These are phyloP conservation scores for Rhexocercosporidium sp. DNA, from an alignment of 2,329 filamentous ascomycete species.

Conservation along the genomic window DNA sequence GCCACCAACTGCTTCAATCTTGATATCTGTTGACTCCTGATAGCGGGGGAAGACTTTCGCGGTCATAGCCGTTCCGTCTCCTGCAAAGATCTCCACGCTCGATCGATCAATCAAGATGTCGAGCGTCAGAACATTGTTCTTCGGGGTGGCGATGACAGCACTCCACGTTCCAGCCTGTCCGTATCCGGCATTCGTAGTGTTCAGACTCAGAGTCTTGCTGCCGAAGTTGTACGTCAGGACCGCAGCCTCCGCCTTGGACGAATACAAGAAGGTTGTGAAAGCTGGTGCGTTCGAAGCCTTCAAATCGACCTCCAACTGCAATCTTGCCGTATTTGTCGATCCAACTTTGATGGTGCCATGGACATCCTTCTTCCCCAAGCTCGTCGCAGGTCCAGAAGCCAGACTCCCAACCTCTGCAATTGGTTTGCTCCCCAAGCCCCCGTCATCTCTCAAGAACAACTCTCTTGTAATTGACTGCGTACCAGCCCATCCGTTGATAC, in stretches of 20 bases:
- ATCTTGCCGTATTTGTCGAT: constrained; percentile 34
- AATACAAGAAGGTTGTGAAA: constrained; percentile 37
- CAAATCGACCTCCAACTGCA: constrained; percentile 38
- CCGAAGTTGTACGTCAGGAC: constrained; percentile 34
- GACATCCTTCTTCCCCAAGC: constrained; percentile 28
- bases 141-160: constrained; percentile 29
- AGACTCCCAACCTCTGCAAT: constrained; percentile 36
- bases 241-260: constrained; percentile 36
- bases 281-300: constrained; percentile 34
- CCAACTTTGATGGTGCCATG: constrained; percentile 30
- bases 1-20: constrained; percentile 17
- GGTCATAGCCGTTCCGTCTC: constrained; percentile 40
- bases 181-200: constrained; percentile 42
- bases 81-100: constrained; percentile 40
- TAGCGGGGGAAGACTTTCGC: constrained; percentile 38
- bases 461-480: constrained; percentile 41
- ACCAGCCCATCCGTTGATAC: constrained; percentile 41
- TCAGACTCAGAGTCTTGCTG: constrained; percentile 36
- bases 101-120: constrained; percentile 42
- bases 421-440: constrained; percentile 38
- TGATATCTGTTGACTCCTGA: constrained; percentile 38
- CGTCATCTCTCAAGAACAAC: constrained; percentile 40
- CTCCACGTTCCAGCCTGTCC: constrained; percentile 40
- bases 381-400: constrained; percentile 27
- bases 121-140: constrained; percentile 34